Conservation (phyloP, 2,329 filamentous ascomycete species). For the Didymella glomerata region DNA sequence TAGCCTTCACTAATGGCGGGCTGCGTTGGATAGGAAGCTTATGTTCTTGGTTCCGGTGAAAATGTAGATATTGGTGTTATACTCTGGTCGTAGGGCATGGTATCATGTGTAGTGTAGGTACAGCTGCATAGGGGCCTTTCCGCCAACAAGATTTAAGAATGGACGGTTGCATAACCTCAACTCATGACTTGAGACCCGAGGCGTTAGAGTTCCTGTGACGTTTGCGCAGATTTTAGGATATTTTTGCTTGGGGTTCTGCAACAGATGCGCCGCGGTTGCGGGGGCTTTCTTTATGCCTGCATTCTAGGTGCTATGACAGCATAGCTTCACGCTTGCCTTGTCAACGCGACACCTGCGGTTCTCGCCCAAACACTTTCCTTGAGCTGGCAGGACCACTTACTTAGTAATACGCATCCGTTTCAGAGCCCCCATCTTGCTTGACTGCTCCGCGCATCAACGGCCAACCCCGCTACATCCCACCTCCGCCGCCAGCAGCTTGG, state of each 20-base stretch:
- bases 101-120: not conserved
- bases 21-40: not conserved
- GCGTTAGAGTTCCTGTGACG: not conserved
- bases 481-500: conserved; percentile 15
- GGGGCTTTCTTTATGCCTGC: conserved; percentile 7
- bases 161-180: not conserved
- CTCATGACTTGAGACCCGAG: not conserved
- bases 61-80: not conserved
- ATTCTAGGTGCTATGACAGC: conserved; percentile 11
- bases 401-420: conserved; percentile 10
- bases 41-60: not conserved
- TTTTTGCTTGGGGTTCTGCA: not conserved
- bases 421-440: not conserved
- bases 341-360: conserved; percentile 9
- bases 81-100: not conserved
- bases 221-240: not conserved
- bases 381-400: conserved; percentile 31
- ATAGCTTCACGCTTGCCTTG: conserved; percentile 20
- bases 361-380: conserved; percentile 1
- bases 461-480: conserved; percentile 28
- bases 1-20: not conserved
- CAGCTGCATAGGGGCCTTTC: not conserved
- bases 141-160: not conserved
- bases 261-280: conserved; percentile 7
- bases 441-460: conserved; percentile 6